Conservation (phyloP, 331 rosid species). For the Arachis monticola region DNA sequence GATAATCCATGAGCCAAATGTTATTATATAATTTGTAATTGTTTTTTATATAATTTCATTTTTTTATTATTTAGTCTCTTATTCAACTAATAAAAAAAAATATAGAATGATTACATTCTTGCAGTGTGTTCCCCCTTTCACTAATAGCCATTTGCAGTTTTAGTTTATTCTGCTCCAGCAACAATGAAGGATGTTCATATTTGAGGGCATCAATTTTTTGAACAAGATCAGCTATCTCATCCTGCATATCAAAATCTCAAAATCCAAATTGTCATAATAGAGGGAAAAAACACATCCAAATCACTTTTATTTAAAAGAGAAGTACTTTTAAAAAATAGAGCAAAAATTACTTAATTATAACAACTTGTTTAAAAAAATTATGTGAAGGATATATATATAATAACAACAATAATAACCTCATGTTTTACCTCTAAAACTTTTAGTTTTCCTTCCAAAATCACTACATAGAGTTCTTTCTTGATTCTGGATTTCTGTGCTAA, state of each 20-base stretch:
- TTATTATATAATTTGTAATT: no score
- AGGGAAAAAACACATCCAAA: no score
- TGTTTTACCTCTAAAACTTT: slow-evolving; percentile 45
- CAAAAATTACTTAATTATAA: no score
- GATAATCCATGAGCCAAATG: no score
- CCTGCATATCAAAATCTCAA: slow-evolving; percentile 38
- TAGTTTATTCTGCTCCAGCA: slow-evolving; percentile 51
- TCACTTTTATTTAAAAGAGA: no score
- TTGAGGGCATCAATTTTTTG: slow-evolving; percentile 46
- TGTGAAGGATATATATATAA: background rate
- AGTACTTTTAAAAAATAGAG: no score
- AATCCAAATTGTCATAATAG: background rate
- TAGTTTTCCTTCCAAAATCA: slow-evolving; percentile 37
- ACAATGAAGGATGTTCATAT: slow-evolving; percentile 28
- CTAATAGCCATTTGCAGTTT: slow-evolving; percentile 35
- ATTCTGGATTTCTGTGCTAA: slow-evolving; percentile 1
- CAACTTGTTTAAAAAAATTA: no score
- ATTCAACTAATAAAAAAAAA: background rate
- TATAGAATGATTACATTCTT: slow-evolving; percentile 50
- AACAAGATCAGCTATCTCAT: slow-evolving; percentile 37
- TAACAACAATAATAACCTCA: background rate
- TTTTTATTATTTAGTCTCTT: no score
- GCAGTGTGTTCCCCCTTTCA: slow-evolving; percentile 1
- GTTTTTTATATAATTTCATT: no score
- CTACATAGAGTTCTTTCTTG: background rate